A percentile compares a stretch with the other conserved stretches of the same genome.
phyloP scores from a whole-genome alignment of 73 alveolate species.

The Tetrahymena thermophila region DNA sequence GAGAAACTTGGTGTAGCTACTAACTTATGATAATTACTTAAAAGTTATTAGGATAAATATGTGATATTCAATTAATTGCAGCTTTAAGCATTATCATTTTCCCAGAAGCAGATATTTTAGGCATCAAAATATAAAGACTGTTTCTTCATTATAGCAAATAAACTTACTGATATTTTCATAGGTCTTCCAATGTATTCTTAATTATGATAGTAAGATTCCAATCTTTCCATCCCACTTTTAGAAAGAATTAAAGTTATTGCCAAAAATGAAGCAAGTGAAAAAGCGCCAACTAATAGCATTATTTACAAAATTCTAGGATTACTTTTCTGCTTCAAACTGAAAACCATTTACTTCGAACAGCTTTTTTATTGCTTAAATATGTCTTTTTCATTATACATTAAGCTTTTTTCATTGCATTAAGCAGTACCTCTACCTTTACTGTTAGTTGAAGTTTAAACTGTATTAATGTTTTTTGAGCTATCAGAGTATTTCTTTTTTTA shows the following conservation, averaged over 20 bases:
- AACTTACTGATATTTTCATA: background rate
- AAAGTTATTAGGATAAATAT: background rate
- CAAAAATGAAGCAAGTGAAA: background rate
- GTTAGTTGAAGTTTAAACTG: too few relatives aligned
- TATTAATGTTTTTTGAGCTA: too few relatives aligned
- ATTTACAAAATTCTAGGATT: background rate
- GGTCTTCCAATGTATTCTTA: background rate
- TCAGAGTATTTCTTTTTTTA: too few relatives aligned
- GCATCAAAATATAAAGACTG: background rate
- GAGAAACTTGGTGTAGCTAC: background rate
- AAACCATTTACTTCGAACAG: too few relatives aligned
- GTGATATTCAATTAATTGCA: background rate
- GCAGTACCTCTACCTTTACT: too few relatives aligned
- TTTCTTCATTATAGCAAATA: background rate
- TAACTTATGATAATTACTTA: background rate
- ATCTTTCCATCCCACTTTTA: background rate
- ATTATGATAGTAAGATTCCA: background rate
- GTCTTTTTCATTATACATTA: too few relatives aligned
- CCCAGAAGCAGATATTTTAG: background rate
- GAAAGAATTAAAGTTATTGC: background rate
- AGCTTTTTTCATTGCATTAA: too few relatives aligned
- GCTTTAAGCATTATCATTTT: background rate
- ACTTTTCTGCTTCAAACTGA: background rate
- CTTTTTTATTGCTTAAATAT: too few relatives aligned
- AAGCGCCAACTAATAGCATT: background rate